Evolutionary conservation across 345 rosid species (phyloP), one percentile per base, ranked within the genome.

Genomic region (Sisymbrium altissimum): DNA sequence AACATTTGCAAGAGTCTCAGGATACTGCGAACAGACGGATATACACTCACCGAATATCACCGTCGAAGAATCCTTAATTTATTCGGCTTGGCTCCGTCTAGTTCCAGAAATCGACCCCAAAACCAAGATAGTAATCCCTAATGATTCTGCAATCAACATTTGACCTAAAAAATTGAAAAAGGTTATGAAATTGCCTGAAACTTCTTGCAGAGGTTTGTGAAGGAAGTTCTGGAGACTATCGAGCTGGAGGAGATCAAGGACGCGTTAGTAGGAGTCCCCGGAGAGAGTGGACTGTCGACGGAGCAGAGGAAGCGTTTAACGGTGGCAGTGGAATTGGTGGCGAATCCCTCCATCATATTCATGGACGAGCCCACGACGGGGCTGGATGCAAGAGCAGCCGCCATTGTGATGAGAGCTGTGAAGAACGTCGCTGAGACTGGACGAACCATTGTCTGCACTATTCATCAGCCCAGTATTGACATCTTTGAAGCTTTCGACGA

Each of bases 331-430:
- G 91, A 88, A 72, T 84, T 91, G 30, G 97, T 91, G 15, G 89
- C 97, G 45, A 91, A 88, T 74, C 97, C 94, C 6, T 86, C 88
- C 6, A 81, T 91, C 43, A 83, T 91, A 2, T 91, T 88, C 73
- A 91, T 91, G 97, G 97, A 91, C 70, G 94, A 91, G 75, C 97
- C 97, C 17, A 87, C 97, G 32, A 84, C 97, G 1, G 88, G 97
- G 25, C 73, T 88, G 14, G 94, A 91, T 71, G 97, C 97, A 41
- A 82, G 94, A 82, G 82, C 97, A n/a, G 97, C 97, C 10, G 97
- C 92, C 53, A 83, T 91, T 50, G 92, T 88, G 55, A 84, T 91
- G 92, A 75, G 97, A 70, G 90, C 87, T 30, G 92, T 86, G 80
- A 91, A 87, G 78, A 91, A 88, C 63, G 78, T 88, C 0, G 92